phyloP scores from a whole-genome alignment of 148 eudicot genomes.

The Oxyria digyna region DNA sequence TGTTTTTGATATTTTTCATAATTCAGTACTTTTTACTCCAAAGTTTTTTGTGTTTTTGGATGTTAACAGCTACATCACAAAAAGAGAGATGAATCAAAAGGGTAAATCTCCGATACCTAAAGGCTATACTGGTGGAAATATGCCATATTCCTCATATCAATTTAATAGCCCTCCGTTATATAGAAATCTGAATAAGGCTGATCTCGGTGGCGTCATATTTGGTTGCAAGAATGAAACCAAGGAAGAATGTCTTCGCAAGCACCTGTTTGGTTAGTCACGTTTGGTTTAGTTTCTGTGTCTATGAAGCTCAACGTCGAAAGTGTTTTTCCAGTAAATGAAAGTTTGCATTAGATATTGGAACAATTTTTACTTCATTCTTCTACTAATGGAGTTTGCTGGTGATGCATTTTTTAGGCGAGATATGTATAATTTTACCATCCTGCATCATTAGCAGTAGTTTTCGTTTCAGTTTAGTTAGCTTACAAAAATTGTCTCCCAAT shows the following conservation, averaged over 20 bases:
- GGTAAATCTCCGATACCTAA: too few species aligned
- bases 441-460: background rate
- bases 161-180: background rate
- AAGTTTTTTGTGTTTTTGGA: background rate
- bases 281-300: background rate
- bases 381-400: background rate
- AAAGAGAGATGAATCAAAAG: too few species aligned
- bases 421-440: background rate
- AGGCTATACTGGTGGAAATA: background rate
- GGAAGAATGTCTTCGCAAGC: slow-evolving; percentile 55
- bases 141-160: too few species aligned
- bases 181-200: slow-evolving; percentile 42
- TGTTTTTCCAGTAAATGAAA: background rate
- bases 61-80: background rate
- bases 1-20: background rate
- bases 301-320: background rate
- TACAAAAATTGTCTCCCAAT: background rate
- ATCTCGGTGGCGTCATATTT: slow-evolving; percentile 74
- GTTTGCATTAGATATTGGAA: background rate
- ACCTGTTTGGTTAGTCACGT: slow-evolving; percentile 64
- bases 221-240: slow-evolving; percentile 56
- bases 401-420: background rate
- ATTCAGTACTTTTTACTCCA: background rate
- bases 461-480: background rate
- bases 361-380: background rate